A percentile compares a stretch with the other conserved stretches of the same genome.
Evolutionary conservation across 2,329 filamentous ascomycete species (phyloP).

Genomic region (Penicillium sp.): DNA sequence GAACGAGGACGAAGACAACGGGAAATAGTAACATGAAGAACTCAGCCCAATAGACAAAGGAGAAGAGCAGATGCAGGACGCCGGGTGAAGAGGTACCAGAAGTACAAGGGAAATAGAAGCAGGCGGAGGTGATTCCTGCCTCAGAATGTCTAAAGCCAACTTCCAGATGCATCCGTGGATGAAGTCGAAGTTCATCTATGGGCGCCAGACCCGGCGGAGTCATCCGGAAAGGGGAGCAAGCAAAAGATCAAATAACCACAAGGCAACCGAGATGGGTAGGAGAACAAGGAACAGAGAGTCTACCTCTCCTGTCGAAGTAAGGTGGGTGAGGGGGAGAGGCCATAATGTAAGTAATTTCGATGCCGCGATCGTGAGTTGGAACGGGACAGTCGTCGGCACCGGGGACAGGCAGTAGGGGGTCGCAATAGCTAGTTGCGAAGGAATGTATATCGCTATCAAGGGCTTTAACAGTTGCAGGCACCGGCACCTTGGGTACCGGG

Average conservation of each 20-base stretch:
- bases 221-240: conserved; percentile 21
- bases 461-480: conserved; percentile 67
- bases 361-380: conserved; percentile 3
- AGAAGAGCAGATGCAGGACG: conserved; percentile 42
- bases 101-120: conserved; percentile 37
- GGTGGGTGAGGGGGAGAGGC: conserved; percentile 10
- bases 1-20: conserved; percentile 29
- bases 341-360: conserved; percentile 6
- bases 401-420: conserved; percentile 7
- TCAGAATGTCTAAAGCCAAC: conserved; percentile 39
- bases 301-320: conserved; percentile 23
- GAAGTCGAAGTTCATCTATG: conserved; percentile 24
- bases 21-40: conserved; percentile 32
- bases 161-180: conserved; percentile 35
- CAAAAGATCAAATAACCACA: conserved; percentile 31
- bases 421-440: conserved; percentile 2
- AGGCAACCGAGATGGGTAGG: conserved; percentile 27
- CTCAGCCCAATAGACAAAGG: conserved; percentile 37
- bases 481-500: conserved; percentile 64
- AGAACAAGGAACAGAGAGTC: conserved; percentile 22
- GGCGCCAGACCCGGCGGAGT: conserved; percentile 19
- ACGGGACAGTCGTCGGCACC: background rate
- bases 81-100: conserved; percentile 36
- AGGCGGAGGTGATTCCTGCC: conserved; percentile 37
- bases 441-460: conserved; percentile 2